Evolutionary conservation across 768 basidiomycete genomes (phyloP).

Genomic region (Kockovaella imperatae): DNA sequence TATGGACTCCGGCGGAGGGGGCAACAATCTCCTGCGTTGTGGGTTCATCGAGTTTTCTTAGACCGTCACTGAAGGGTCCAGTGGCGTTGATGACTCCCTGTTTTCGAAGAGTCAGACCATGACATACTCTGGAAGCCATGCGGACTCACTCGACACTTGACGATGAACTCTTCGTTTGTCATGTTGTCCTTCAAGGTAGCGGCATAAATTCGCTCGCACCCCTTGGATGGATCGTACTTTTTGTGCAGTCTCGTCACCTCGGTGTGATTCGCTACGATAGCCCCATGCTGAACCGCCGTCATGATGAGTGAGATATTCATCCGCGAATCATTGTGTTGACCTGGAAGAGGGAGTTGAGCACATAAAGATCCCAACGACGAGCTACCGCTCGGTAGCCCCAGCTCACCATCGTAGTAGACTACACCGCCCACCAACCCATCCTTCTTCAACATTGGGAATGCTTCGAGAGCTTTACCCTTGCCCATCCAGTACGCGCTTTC

Average conservation of each 20-base stretch:
- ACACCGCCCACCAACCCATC: conserved; percentile 88
- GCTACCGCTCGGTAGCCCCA: neutral
- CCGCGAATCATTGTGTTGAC: conserved; percentile 95
- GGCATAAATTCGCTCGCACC: conserved; percentile 56
- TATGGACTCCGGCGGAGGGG: conserved; percentile 86
- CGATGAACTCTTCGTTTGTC: conserved; percentile 71
- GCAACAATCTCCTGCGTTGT: conserved; percentile 69
- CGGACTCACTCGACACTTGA: conserved; percentile 62
- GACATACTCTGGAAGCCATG: neutral
- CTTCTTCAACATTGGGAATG: conserved; percentile 91
- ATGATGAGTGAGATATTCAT: conserved; percentile 96
- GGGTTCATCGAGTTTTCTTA: conserved; percentile 65
- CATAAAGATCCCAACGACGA: neutral
- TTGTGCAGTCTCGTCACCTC: conserved; percentile 76
- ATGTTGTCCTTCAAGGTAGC: conserved; percentile 72
- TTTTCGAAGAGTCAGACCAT: neutral
- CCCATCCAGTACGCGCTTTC: conserved; percentile 91
- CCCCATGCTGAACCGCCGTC: conserved; percentile 88
- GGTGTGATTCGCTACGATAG: conserved; percentile 78
- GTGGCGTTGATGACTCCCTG: conserved; percentile 94
- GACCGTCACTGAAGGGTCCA: conserved; percentile 81
- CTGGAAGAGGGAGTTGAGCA: conserved; percentile 45
- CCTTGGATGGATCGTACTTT: conserved; percentile 33
- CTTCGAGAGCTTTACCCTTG: conserved; percentile 82
- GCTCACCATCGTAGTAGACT: conserved; percentile 90